phyloP scores from a whole-genome alignment of 2,329 filamentous ascomycete genomes.

The Cordyceps fumosorosea region DNA sequence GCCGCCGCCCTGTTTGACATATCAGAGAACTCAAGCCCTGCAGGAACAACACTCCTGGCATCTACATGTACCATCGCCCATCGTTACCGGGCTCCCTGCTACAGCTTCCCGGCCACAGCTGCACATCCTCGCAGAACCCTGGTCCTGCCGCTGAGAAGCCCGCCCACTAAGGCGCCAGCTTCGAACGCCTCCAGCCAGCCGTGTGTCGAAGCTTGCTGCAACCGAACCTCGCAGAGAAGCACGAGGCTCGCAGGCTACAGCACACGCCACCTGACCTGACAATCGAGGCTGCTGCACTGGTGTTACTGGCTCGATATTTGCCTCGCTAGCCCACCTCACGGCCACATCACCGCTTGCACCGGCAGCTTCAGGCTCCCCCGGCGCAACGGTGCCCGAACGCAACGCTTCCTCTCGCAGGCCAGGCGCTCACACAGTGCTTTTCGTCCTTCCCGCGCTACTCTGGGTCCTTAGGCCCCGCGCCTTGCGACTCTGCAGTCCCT shows the following conservation, averaged over 20 bases:
- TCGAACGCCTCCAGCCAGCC: not conserved
- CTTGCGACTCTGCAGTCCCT: not conserved
- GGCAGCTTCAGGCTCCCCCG: not conserved
- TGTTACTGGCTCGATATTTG: not conserved
- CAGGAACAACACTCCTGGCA: not conserved
- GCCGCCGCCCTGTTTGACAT: not conserved
- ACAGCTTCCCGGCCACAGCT: not conserved
- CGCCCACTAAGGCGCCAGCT: not conserved
- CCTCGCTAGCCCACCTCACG: not conserved
- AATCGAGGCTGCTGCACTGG: not conserved
- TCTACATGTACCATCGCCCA: not conserved
- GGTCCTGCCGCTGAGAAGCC: conserved; percentile 1
- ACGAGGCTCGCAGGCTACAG: not conserved
- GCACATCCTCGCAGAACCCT: not conserved
- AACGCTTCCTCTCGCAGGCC: not conserved
- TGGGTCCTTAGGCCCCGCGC: not conserved
- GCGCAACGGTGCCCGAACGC: conserved; percentile 4
- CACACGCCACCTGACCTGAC: conserved; percentile 3
- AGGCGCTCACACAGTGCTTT: not conserved
- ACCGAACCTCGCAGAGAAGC: not conserved
- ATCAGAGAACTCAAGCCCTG: not conserved
- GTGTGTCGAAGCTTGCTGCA: not conserved
- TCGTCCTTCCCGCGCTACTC: not conserved
- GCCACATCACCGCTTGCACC: conserved; percentile 4
- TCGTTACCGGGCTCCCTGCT: not conserved